A percentile compares a stretch with the other conserved stretches of the same genome.
These are phyloP conservation scores for Agarophyton chilense DNA, from an alignment of 23 red algal genomes.

Conservation along the genomic window DNA sequence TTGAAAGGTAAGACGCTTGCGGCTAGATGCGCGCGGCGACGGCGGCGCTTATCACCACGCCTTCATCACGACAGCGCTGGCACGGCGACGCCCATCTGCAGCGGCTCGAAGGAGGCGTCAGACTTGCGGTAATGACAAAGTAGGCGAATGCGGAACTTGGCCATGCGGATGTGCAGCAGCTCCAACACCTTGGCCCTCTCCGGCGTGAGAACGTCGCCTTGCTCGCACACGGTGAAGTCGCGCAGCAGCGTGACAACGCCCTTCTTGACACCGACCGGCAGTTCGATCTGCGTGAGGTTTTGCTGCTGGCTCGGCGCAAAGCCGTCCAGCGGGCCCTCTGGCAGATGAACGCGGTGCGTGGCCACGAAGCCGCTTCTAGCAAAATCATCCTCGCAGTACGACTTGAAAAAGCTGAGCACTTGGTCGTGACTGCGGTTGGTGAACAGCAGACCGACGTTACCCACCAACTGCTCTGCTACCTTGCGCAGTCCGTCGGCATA, in stretches of 20 bases:
- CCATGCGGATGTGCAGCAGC: slow-evolving; percentile 61
- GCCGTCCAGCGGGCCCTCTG: slow-evolving; percentile 54
- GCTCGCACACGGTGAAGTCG: slow-evolving; percentile 74
- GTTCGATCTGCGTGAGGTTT: slow-evolving; percentile 49
- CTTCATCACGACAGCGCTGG: no score
- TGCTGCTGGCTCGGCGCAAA: slow-evolving; percentile 62
- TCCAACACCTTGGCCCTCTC: slow-evolving; percentile 82
- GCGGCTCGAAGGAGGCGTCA: slow-evolving; percentile 34
- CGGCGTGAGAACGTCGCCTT: slow-evolving; percentile 75
- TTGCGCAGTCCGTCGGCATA: slow-evolving; percentile 65
- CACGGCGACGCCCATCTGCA: no score
- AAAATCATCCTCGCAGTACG: slow-evolving; percentile 63
- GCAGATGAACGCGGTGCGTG: slow-evolving; percentile 57
- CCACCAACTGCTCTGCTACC: slow-evolving; percentile 46
- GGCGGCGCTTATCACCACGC: no score
- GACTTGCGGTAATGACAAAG: slow-evolving; percentile 58
- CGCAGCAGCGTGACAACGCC: slow-evolving; percentile 51
- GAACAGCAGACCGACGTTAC: slow-evolving; percentile 85
- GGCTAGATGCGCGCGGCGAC: no score
- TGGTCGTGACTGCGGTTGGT: slow-evolving; percentile 63
- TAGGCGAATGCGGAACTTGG: slow-evolving; percentile 53
- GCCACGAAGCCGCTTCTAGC: slow-evolving; percentile 66
- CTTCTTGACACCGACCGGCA: slow-evolving; percentile 66
- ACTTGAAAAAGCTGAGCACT: slow-evolving; percentile 67
- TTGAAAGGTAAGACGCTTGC: no score